Evolutionary conservation across 164 flowering plant genomes (phyloP).

Genomic region (Vitis rupestris): DNA sequence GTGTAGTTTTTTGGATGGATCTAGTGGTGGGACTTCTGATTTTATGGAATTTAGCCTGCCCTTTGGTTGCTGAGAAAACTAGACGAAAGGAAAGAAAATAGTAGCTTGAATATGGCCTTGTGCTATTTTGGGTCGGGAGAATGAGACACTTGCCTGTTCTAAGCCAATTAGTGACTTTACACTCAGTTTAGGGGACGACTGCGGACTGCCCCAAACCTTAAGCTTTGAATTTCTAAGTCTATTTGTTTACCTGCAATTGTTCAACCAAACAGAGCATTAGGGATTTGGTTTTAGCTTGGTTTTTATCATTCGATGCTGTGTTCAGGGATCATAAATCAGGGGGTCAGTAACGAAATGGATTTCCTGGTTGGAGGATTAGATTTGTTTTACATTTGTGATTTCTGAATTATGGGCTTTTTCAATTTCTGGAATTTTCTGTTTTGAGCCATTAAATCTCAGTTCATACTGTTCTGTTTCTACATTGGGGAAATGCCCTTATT

Average conservation of each 20-base stretch:
- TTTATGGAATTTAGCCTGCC: not conserved
- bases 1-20: not conserved
- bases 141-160: not conserved
- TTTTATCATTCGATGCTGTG: not conserved
- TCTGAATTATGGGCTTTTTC: not conserved
- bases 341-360: not conserved
- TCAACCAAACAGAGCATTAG: not conserved
- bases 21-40: not conserved
- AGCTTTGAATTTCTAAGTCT: not conserved
- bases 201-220: not conserved
- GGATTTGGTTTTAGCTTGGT: not conserved
- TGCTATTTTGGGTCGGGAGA: not conserved
- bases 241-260: not conserved
- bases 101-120: not conserved
- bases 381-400: not conserved
- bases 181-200: not conserved
- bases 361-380: not conserved
- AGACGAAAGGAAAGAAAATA: not conserved
- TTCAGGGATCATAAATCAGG: too few relatives aligned
- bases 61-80: slow-evolving; percentile 1
- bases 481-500: not conserved
- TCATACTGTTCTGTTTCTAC: not conserved
- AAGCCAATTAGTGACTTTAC: not conserved
- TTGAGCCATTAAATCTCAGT: not conserved
- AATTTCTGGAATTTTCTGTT: not conserved